phyloP scores from a whole-genome alignment of 306 rosid genomes.

The Vigna mungo region DNA sequence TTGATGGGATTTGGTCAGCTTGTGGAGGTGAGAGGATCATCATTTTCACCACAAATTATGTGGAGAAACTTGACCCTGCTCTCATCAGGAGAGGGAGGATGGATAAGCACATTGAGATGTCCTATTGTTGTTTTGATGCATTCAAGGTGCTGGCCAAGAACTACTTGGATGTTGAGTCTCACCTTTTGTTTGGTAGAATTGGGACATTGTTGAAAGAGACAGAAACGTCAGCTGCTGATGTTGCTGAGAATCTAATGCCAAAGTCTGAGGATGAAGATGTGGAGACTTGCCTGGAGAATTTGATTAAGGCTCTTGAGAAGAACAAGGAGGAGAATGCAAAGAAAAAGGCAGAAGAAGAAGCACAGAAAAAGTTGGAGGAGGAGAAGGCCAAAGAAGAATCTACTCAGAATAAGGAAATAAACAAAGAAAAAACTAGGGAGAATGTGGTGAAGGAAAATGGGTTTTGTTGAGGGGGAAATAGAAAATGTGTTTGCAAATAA shows the following conservation, averaged over 20 bases:
- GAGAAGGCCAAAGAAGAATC: constrained; percentile 38
- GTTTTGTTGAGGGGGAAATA: constrained; percentile 23
- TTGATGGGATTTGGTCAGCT: constrained; percentile 88
- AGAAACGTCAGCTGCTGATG: constrained; percentile 71
- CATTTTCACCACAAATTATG: constrained; percentile 70
- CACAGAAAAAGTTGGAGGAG: constrained; percentile 30
- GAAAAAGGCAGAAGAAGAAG: constrained; percentile 48
- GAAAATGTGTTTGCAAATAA: not conserved
- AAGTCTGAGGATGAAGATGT: constrained; percentile 54
- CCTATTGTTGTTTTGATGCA: constrained; percentile 68
- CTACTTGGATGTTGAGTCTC: constrained; percentile 61
- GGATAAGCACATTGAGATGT: constrained; percentile 77
- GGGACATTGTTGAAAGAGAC: constrained; percentile 49
- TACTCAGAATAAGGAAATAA: not conserved
- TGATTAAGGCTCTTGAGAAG: constrained; percentile 60
- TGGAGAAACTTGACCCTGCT: constrained; percentile 73
- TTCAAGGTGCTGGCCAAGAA: constrained; percentile 72
- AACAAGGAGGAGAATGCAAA: constrained; percentile 49
- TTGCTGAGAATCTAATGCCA: constrained; percentile 76
- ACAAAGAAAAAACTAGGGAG: not conserved
- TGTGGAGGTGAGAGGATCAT: constrained; percentile 73
- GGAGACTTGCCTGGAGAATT: constrained; percentile 50
- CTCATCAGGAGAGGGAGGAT: constrained; percentile 70
- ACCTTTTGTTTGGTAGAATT: constrained; percentile 48
- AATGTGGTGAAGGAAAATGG: constrained; percentile 44